Conservation (phyloP, 2,329 filamentous ascomycete species). For the Blastomyces parvus region DNA sequence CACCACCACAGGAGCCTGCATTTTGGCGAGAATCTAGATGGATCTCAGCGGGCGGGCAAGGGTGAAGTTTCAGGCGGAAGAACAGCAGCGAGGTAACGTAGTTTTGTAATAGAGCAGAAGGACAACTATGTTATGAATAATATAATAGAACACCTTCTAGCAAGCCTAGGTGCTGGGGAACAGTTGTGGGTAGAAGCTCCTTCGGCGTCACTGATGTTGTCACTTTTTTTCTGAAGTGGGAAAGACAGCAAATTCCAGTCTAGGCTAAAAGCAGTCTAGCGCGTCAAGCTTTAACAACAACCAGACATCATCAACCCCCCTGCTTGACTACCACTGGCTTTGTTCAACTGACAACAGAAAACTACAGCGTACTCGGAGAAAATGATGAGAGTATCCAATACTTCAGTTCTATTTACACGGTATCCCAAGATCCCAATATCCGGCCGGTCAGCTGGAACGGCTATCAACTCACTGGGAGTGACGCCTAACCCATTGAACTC, state of each 20-base stretch:
- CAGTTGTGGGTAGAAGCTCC: slow-evolving; percentile 8
- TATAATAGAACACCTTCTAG: slow-evolving; percentile 5
- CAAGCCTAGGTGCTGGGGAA: neutral
- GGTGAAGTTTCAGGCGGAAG: slow-evolving; percentile 1
- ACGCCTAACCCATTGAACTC: neutral
- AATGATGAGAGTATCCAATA: neutral
- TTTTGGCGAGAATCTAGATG: slow-evolving; percentile 39
- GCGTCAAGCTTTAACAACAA: neutral
- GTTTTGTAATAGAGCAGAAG: slow-evolving; percentile 13
- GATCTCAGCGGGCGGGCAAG: slow-evolving; percentile 9
- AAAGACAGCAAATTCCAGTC: slow-evolving; percentile 4
- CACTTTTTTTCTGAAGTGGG: slow-evolving; percentile 11
- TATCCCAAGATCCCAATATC: neutral
- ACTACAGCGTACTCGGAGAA: neutral
- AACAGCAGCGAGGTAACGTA: slow-evolving; percentile 8
- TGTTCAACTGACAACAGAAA: neutral
- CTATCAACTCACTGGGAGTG: neutral
- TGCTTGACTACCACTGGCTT: neutral
- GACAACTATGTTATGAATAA: slow-evolving; percentile 1
- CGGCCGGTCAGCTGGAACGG: neutral
- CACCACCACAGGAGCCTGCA: slow-evolving; percentile 68
- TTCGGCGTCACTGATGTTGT: slow-evolving; percentile 9
- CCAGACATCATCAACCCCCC: neutral
- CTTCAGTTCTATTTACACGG: neutral
- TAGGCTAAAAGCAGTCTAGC: slow-evolving; percentile 16